Evolutionary conservation across 2,329 filamentous ascomycete genomes (phyloP), one percentile per base, ranked within the genome.

Genomic region (Aspergillus sp.): DNA sequence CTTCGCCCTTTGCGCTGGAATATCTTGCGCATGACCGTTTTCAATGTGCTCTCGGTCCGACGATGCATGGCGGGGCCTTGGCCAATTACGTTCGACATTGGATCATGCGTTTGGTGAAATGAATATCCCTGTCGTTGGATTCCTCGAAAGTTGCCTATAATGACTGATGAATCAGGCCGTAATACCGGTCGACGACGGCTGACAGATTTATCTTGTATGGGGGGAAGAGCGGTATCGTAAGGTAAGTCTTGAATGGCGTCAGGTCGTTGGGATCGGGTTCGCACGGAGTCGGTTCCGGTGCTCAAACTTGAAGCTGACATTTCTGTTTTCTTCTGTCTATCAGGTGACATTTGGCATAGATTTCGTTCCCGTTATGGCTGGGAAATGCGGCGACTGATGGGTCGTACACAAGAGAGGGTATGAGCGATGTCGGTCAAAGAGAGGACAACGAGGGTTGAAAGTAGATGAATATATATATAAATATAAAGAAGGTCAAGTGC

Each of bases 1-100:
- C 64, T 67, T 29, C 63, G 61, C 41, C 64, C 54, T 51, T 67
- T 69, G 19, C 65, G 62, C 33, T 62, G 68, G 54, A 71, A 71
- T 40, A 71, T 63, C 53, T 66, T 71, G 43, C 66, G 65, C 68
- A 71, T 71, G n/a, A 70, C 66, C 2, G 63, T 68, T 48, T 67
- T 70, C 43, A 71, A 47, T 2, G 68, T 68, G 46, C 68, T 71
- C 7, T 63, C 67, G 4, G 66, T 67, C 8, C 68, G 64, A 42
- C 65, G 66, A 51, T 70, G 67, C 9, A 55, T 54, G 32, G 56
- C 47, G 1, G 62, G 52, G 1, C 52, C 50, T 12, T 58, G 57
- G 5, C 54, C 53, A 29, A 54, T 43, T 9, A 56, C 45, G 8
- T 52, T 60, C 28, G 61, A 55, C 27, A 58, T 49, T 6, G 56